Base-by-base conservation (phyloP, 106 monocot species). In the Ottelia alismoides region DNA sequence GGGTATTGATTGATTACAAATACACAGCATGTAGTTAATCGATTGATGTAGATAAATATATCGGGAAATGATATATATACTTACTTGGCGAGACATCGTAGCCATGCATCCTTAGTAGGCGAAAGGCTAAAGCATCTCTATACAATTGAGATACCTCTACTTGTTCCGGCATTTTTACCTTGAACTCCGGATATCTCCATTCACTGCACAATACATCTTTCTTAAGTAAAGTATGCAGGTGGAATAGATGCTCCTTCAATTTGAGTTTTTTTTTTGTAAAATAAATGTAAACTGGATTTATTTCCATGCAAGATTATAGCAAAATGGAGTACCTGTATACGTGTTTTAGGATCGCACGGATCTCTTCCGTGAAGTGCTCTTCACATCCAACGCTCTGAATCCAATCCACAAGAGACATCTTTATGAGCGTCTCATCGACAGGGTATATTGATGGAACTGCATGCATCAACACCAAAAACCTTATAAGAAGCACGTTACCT, bases 31-130 rank as follows among this genome's bases (percentile, higher is more conserved):
- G n/a, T 16, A 3, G 23, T 24, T 53, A 25, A 4, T 0, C 4
- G 21, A 14, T 24, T 5, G 52, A 11, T 49, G 3, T 7, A n/a
- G 2, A n/a, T 7, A 30, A 19, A 4, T 23, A n/a, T n/a, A n/a
- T n/a, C n/a, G n/a, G n/a, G n/a, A n/a, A n/a, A n/a, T n/a, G n/a
- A n/a, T n/a, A n/a, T n/a, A n/a, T n/a, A n/a, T n/a, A 2, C 60
- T 61, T 67, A 73, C 73, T 0, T 31, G 73, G 73, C 27, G 73
- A 73, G 1, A 67, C 61, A 2, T 25, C 21, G 47, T 66, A 67
- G n/a, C 67, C 67, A 20, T 67, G 57, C 58, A 32, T 43, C 27
- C 73, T 67, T 27, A 73, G 25, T 9, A 66, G 61, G 2, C 52
- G 2, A 49, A 73, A 73, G 1, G 66, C 55, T 29, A 73, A 62